Percentiles rank a stretch among this genome's conserved stretches.
Conservation (phyloP, 148 eudicot species). For the Cornus controversa region DNA sequence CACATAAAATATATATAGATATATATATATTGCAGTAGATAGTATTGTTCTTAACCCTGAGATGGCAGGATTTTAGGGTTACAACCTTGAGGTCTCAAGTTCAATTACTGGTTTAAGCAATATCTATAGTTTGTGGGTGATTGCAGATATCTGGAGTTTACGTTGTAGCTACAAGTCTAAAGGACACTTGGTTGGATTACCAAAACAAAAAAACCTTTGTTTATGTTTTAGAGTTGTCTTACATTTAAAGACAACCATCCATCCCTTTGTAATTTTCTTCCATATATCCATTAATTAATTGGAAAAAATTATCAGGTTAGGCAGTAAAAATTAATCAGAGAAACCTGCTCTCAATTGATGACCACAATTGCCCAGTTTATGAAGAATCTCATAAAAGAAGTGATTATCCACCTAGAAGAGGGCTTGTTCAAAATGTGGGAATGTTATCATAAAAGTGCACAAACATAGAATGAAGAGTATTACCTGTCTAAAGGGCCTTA, state of each 20-base stretch:
- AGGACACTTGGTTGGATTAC: too few relatives aligned
- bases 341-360: too few relatives aligned
- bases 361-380: neutral
- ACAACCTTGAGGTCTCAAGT: too few relatives aligned
- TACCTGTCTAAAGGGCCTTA: constrained; percentile 79
- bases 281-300: neutral
- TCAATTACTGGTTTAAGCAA: too few relatives aligned
- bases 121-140: too few relatives aligned
- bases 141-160: too few relatives aligned
- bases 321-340: too few relatives aligned
- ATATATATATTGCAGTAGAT: neutral
- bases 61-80: too few relatives aligned
- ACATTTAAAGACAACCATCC: neutral
- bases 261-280: neutral
- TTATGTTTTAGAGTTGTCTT: neutral
- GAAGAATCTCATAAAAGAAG: neutral
- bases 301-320: neutral
- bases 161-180: too few relatives aligned
- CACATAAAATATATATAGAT: too few relatives aligned
- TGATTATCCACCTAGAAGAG: neutral
- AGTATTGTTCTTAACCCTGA: neutral
- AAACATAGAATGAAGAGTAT: constrained; percentile 3
- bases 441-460: neutral
- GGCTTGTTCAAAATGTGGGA: neutral
- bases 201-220: too few relatives aligned